phyloP scores from a whole-genome alignment of 2,329 filamentous ascomycete genomes.

The Xylariaceae sp. region DNA sequence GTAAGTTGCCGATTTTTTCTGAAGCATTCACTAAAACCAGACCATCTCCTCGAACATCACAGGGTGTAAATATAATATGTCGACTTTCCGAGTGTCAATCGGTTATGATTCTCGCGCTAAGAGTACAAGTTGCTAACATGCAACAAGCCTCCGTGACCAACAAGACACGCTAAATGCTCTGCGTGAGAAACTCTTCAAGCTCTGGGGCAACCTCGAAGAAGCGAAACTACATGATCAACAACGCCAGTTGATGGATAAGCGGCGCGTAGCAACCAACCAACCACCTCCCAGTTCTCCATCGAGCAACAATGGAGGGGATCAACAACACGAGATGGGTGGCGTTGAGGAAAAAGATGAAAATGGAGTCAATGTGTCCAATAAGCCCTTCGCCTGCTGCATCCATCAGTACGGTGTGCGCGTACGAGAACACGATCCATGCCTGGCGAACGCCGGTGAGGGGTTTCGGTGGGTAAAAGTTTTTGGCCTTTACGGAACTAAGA shows the following conservation, averaged over 20 bases:
- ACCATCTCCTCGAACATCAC: too few relatives aligned
- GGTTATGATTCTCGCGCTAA: not conserved
- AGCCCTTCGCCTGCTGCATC: conserved; percentile 64
- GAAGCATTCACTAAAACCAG: too few relatives aligned
- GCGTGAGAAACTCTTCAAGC: conserved; percentile 63
- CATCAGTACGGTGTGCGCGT: conserved; percentile 61
- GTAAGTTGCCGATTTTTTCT: conserved; percentile 22
- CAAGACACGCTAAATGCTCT: conserved; percentile 45
- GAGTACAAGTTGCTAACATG: conserved; percentile 6
- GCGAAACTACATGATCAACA: conserved; percentile 42
- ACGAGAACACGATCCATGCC: conserved; percentile 35
- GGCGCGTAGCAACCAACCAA: conserved; percentile 24
- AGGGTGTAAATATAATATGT: not conserved
- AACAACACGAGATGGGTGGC: not conserved
- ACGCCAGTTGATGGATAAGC: conserved; percentile 24
- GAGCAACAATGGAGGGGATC: conserved; percentile 13
- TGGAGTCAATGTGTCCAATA: conserved; percentile 39
- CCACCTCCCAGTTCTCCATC: conserved; percentile 36
- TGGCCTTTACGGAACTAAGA: conserved; percentile 59
- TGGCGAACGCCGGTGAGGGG: conserved; percentile 41
- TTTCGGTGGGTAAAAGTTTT: conserved; percentile 58
- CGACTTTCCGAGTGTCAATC: not conserved
- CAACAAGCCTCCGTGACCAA: conserved; percentile 51
- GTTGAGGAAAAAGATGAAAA: not conserved
- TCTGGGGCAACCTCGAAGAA: conserved; percentile 87